Base-by-base conservation (phyloP, 2,329 filamentous ascomycete species). In the Nemania diffusa region DNA sequence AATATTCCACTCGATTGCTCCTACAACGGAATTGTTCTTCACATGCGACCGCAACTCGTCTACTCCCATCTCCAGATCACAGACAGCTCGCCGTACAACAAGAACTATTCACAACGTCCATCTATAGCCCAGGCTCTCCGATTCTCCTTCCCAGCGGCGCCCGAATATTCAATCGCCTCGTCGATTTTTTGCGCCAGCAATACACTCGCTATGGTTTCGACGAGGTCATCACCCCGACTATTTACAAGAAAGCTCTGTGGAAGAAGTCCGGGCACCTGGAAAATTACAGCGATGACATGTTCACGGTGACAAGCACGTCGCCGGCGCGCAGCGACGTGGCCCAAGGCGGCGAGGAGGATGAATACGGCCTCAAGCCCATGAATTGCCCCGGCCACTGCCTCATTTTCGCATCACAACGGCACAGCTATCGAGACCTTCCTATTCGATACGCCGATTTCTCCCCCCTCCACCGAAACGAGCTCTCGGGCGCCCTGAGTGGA, bases 371-470 rank as follows among this genome's bases (percentile, higher is more conserved):
- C 58, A 98, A 98, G 83, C 95, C 95, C 29, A 98, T 98, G 96
- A 98, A 98, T 83, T 99, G 96, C 82, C 96, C 96, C 3, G 94
- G 94, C 29, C 95, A 98, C 81, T 97, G 92, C 80, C 83, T 96
- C 72, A 91, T 97, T 76, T 97, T 97, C 79, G 88, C 87, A 57
- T 91, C 95, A 79, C 88, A 92, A 61, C 92, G 93, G 76, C 88
- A 93, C 75, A 96, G 91, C 80, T 97, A 98, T 81, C 87, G 92
- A 75, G 94, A 98, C 74, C 84, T 99, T 65, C 96, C 96, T 29
- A 91, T 97, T 82, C 88, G 96, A 76, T 92, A 97, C 82, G 95
- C 96, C 58, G 96, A 99, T 79, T 98, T 98, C 80, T 95, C 95
- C 79, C 92, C 97, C 27, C 85, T 99, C 59, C 96, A 99, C 82